Evolutionary conservation across 176 grass and related monocot species (phyloP).

Genomic region (Zizania latifolia): DNA sequence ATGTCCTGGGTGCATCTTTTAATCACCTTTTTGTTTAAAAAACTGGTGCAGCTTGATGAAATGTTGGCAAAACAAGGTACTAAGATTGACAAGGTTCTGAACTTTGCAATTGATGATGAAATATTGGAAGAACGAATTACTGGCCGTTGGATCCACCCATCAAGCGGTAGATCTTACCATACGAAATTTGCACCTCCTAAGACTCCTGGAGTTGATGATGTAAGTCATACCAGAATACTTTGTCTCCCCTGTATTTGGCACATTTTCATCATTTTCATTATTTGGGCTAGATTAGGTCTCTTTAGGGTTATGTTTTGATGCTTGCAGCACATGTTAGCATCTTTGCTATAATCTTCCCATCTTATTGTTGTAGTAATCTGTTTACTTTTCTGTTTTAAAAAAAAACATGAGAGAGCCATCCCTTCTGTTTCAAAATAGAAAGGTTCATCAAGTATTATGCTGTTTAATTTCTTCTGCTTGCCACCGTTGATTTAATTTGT

Average conservation of each 20-base stretch:
- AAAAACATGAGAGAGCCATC: neutral
- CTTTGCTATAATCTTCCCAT: neutral
- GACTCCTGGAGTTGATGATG: constrained; percentile 63
- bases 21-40: neutral
- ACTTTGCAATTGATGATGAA: constrained; percentile 65
- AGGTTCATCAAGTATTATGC: neutral
- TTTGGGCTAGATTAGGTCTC: neutral
- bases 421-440: neutral
- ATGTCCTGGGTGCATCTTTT: neutral
- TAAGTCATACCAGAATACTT: constrained; percentile 29
- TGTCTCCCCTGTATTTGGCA: neutral
- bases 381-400: neutral
- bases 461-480: neutral
- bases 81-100: constrained; percentile 67
- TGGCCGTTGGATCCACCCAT: constrained; percentile 68
- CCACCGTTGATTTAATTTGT: neutral
- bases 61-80: constrained; percentile 55
- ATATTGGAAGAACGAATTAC: constrained; percentile 82
- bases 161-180: constrained; percentile 72
- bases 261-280: neutral
- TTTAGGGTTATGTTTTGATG: neutral
- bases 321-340: neutral
- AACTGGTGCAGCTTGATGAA: constrained; percentile 53
- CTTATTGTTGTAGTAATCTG: neutral
- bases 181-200: constrained; percentile 68